Base-by-base conservation (phyloP, 2,329 filamentous ascomycete genomes). In the Knoxdaviesia proteae region DNA sequence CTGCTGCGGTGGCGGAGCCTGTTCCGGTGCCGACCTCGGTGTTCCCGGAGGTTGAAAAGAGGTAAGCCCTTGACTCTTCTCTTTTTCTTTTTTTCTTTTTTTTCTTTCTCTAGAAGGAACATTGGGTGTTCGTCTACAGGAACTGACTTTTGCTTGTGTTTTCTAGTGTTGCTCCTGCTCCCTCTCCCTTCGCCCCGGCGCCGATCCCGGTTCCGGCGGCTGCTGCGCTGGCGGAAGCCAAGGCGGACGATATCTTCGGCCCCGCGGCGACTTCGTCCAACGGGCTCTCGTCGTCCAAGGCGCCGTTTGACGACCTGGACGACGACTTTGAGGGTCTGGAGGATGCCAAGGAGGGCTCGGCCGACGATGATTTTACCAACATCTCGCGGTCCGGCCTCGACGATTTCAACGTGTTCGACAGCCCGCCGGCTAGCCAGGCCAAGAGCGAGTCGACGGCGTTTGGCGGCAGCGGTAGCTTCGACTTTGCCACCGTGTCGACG, bases 331-430 rank as follows among this genome's bases (percentile, higher is more conserved):
- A 84, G 51, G 83, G 83, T 44, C 70, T 92, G 10, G 77, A 84
- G 46, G 84, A 92, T 53, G 84, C 84, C 38, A 84, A 84, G 54
- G 84, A 90, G 57, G 81, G 79, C 40, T 77, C 71, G 30, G 76
- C 71, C 1, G 83, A 87, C 45, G 82, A 88, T 45, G 82, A 88
- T 48, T 84, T 87, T 60, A 77, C 78, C 52, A 80, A 69, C 52
- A 69, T 86, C 47, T 80, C 77, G 41, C 71, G 74, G 38, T 80
- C 77, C 11, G 74, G 72, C 7, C 62, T 82, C 1, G 78, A 82
- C 48, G 82, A 88, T 50, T 90, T 88, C 57, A 84, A 87, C 54
- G 74, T 82, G 11, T 90, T 90, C 49, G 83, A 90, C 58, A 83
- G 78, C 56, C 70, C 70, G 5, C 65, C 68, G 0, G 62, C 64